A percentile compares a stretch with the other conserved stretches of the same genome.
Evolutionary conservation across 441 rosid species (phyloP).

Genomic region (Populus hybrid): DNA sequence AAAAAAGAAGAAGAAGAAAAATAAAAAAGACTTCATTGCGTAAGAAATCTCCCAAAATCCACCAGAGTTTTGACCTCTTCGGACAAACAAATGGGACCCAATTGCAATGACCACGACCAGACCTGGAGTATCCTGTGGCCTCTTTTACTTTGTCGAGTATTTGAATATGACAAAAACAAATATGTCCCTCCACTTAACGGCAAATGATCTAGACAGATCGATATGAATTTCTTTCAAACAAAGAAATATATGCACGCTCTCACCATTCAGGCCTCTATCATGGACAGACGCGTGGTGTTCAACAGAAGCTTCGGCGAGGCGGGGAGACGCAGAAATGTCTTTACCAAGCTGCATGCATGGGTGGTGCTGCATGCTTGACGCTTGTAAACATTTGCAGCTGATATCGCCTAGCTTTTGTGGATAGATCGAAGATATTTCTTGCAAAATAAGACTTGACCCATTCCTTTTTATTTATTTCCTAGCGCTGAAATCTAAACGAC

Average conservation of each 20-base stretch:
- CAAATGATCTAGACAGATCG: conserved; percentile 11
- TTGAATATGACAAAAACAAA: not conserved
- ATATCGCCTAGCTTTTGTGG: not conserved
- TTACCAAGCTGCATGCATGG: not conserved
- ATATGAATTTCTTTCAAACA: not conserved
- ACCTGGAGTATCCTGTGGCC: conserved; percentile 1
- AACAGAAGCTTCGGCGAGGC: not conserved
- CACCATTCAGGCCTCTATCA: not conserved
- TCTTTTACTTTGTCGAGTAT: conserved; percentile 8
- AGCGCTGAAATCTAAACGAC: too few species aligned
- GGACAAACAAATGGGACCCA: not conserved
- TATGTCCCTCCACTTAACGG: conserved; percentile 16
- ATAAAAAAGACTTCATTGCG: too few species aligned
- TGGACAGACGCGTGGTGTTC: conserved; percentile 10
- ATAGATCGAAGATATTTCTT: too few species aligned
- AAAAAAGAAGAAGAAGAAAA: too few species aligned
- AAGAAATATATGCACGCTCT: not conserved
- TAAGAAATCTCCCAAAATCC: not conserved
- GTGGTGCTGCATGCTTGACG: not conserved
- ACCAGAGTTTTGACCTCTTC: not conserved
- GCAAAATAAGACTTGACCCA: too few species aligned
- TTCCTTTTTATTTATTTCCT: too few species aligned
- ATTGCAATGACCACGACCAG: not conserved
- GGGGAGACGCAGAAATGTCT: not conserved
- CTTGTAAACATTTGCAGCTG: not conserved